Evolutionary conservation across 2,329 filamentous ascomycete species (phyloP), one percentile per base, ranked within the genome.

Genomic region (Fusarium cyanostomum): DNA sequence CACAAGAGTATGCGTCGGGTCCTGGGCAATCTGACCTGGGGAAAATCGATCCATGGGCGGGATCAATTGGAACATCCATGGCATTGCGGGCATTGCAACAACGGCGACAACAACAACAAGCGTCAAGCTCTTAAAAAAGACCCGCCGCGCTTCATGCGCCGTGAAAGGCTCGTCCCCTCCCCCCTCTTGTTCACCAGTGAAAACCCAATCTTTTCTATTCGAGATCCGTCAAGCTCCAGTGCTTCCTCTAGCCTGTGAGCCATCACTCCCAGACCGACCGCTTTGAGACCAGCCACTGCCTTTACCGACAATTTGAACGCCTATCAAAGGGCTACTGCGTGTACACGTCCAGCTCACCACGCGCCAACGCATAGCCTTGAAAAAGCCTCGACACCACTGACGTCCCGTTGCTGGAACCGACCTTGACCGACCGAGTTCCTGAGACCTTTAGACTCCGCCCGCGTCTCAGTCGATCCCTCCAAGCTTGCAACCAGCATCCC

Each of bases 61-160:
- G 45, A 49, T 24, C 27, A 45, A 39, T 37, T 48, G 35, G 31
- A 52, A 15, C 37, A 37, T 33, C 48, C 39, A 41, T 44, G 44
- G 21, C 38, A 35, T 13, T 21, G 34, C 43, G 33, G 57, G 43
- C 39, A 41, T 3, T 21, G 26, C 34, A 8, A 27, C 30, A 28
- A 28, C 26, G 50, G 38, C n/a, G 24, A 41, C 27, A 34, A 41
- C 44, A 58, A 53, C 37, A 62, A 38, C 33, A 44, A 55, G 52
- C 30, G 38, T 63, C 35, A 46, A 63, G 21, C 56, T 65, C 54
- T 41, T 66, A 56, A 58, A 67, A 59, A 66, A 55, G 69, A 67
- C 69, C 59, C 56, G 63, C 67, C 60, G 59, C 63, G 60, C 64
- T 64, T 45, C 56, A 70, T 71, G 64, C 68, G 58, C 62, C 64